Evolutionary conservation across 768 basidiomycete genomes (phyloP).

Genomic region (Auricularia cornea): DNA sequence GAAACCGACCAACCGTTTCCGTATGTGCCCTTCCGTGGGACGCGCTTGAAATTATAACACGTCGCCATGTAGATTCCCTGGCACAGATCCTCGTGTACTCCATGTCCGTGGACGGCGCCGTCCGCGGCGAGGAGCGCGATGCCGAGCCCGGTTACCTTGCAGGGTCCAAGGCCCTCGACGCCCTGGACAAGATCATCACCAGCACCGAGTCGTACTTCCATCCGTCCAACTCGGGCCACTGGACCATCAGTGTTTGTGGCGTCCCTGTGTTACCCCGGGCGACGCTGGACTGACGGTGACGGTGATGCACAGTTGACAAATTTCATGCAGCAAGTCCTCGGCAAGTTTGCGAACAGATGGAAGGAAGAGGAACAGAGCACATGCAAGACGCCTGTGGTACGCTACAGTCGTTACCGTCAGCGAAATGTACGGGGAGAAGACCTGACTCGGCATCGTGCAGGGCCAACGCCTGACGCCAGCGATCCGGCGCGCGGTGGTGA

Average conservation of each 20-base stretch:
- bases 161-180: slow-evolving; percentile 82
- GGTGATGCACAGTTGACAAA: slow-evolving; percentile 41
- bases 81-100: slow-evolving; percentile 86
- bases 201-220: slow-evolving; percentile 95
- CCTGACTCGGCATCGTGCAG: slow-evolving; percentile 32
- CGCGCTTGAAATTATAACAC: neutral
- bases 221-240: slow-evolving; percentile 83
- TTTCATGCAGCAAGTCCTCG: slow-evolving; percentile 62
- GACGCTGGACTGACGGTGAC: slow-evolving; percentile 7
- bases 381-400: slow-evolving; percentile 74
- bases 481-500: slow-evolving; percentile 78
- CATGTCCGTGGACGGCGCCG: slow-evolving; percentile 71
- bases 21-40: slow-evolving; percentile 29
- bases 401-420: slow-evolving; percentile 13
- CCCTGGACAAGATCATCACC: slow-evolving; percentile 78
- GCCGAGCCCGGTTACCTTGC: slow-evolving; percentile 50
- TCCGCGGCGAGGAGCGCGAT: slow-evolving; percentile 37
- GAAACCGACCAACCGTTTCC: slow-evolving; percentile 56
- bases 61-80: slow-evolving; percentile 46
- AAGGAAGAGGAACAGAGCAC: slow-evolving; percentile 65
- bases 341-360: slow-evolving; percentile 74
- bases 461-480: slow-evolving; percentile 67
- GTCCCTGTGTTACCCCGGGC: neutral
- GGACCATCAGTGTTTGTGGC: slow-evolving; percentile 53
- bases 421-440: neutral